Evolutionary conservation across 805 yeast species (phyloP), one percentile per base, ranked within the genome.

Genomic region (Barnettozyma vustinii): DNA sequence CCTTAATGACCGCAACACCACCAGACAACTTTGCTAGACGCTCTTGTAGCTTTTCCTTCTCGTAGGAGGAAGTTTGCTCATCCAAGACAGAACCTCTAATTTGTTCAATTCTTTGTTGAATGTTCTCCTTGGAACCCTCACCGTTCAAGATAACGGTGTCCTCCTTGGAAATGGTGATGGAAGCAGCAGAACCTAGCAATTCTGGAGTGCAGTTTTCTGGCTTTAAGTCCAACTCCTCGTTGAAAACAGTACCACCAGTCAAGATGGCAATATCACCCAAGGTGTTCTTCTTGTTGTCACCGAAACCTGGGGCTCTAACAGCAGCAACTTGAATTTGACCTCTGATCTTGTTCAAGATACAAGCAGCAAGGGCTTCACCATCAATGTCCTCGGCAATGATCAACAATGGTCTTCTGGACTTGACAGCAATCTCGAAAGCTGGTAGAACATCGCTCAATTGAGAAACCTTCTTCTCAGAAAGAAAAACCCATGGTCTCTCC

Each of bases 301-400:
- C 99, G 65, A 94, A 92, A 50, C 99, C 99, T 67, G 99, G 99
- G 41, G 98, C 97, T 80, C 94, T 92, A 59, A 92, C 97, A 62
- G 96, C 95, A 68, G 92, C 87, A 54, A 94, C 98, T 73, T 90
- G 96, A 56, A 92, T 97, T 78, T 92, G 98, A 61, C 98, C 98
- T 76, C 98, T 87, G 68, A 94, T 83, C 76, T 94, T 94, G 83
- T 92, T 92, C 72, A 92, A 80, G 64, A 92, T 90, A 78, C 98
- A 92, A 55, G 98, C 98, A 61, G 98, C 98, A 56, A 94, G 80
- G 49, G 99, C 99, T 76, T 92, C 99, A 64, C 99, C 98, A 61
- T 94, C 98, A 56, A 92, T 80, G 68, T 92, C 98, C 77, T 92
- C 99, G 54, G 99, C 97, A 60, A 92, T 73, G 68, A 92, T 87